These are phyloP conservation scores for Termitomyces sp. DNA, from an alignment of 768 basidiomycete genomes.

Conservation along the genomic window DNA sequence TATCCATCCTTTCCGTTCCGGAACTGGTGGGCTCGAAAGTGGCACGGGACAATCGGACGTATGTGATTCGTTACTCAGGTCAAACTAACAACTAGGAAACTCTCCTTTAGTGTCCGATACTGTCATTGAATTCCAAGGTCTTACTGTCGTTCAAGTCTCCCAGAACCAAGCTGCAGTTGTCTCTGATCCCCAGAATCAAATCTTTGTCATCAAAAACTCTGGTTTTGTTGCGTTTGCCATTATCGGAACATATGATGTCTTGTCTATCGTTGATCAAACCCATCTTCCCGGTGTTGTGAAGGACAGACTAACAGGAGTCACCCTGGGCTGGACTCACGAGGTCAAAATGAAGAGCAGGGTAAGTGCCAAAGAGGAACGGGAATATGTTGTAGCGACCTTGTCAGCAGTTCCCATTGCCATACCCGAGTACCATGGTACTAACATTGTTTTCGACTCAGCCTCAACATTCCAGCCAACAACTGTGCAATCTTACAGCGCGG, in stretches of 20 bases:
- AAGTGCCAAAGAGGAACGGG: constrained; percentile 36
- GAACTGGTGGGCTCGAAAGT: constrained; percentile 84
- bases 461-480: constrained; percentile 83
- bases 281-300: constrained; percentile 58
- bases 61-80: constrained; percentile 20
- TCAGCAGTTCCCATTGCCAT: constrained; percentile 26
- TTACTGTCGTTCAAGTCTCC: constrained; percentile 83
- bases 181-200: constrained; percentile 73
- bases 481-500: constrained; percentile 82
- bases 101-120: constrained; percentile 68
- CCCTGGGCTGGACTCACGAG: constrained; percentile 71
- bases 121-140: constrained; percentile 72
- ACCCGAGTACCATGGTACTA: background rate
- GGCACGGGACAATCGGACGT: constrained; percentile 66
- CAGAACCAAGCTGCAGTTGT: constrained; percentile 78
- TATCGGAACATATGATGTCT: constrained; percentile 73
- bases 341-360: constrained; percentile 69
- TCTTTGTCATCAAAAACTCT: constrained; percentile 75
- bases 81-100: background rate
- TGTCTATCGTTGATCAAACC: constrained; percentile 81
- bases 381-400: constrained; percentile 80
- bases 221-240: constrained; percentile 77
- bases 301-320: constrained; percentile 55
- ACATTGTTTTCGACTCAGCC: constrained; percentile 28
- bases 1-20: constrained; percentile 73